A percentile compares a stretch with the other conserved stretches of the same genome.
These are phyloP conservation scores for Cadophora gregata DNA, from an alignment of 2,329 filamentous ascomycete genomes.

Conservation along the genomic window DNA sequence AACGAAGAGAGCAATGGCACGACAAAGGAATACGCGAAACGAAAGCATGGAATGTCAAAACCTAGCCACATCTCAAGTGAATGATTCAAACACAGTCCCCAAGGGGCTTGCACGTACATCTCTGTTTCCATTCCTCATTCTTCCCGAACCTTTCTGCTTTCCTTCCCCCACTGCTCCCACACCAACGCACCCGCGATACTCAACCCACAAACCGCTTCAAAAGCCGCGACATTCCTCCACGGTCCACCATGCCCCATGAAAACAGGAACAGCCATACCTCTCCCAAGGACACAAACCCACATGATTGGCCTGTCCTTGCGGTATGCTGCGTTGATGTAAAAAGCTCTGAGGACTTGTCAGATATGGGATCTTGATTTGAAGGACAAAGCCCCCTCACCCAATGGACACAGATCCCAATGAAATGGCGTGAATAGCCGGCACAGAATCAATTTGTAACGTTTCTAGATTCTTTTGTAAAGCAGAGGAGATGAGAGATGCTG, in stretches of 20 bases:
- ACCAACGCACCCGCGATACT: slow-evolving; percentile 14
- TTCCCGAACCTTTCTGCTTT: too few species aligned
- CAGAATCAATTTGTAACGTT: slow-evolving; percentile 8
- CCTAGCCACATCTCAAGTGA: too few species aligned
- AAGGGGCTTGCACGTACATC: too few species aligned
- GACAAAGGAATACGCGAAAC: too few species aligned
- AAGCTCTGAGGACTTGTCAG: slow-evolving; percentile 12
- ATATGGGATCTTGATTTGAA: too few species aligned
- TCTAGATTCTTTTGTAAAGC: slow-evolving; percentile 7
- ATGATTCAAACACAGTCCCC: too few species aligned
- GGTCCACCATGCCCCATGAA: slow-evolving; percentile 22
- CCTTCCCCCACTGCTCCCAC: slow-evolving; percentile 4
- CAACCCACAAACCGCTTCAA: slow-evolving; percentile 25
- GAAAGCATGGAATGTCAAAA: too few species aligned
- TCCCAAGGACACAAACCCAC: slow-evolving; percentile 19
- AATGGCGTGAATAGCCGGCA: slow-evolving; percentile 23
- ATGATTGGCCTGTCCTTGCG: slow-evolving; percentile 21
- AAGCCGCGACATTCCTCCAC: slow-evolving; percentile 25
- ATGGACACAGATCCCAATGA: not conserved
- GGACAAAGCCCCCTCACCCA: too few species aligned
- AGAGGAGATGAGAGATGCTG: slow-evolving; percentile 13
- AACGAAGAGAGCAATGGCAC: too few species aligned
- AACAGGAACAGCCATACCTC: slow-evolving; percentile 16
- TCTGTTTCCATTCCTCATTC: too few species aligned
- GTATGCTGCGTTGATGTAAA: slow-evolving; percentile 24